Conservation (phyloP, 768 basidiomycete species). For the Leccinum longicurvipes region DNA sequence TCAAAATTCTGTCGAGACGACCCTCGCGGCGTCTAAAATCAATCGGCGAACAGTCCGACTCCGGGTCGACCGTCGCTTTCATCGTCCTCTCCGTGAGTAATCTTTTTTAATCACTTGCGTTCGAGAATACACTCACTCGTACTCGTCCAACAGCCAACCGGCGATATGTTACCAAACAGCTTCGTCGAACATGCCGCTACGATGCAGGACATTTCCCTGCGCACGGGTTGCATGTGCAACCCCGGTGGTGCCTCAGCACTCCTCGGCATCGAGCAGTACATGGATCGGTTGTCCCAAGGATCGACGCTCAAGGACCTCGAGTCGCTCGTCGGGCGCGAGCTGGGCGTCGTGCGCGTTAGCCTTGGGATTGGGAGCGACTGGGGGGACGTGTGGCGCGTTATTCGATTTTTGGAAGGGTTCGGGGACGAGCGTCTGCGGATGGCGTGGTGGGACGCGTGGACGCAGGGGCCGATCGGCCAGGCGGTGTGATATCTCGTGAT, state of each 20-base stretch:
- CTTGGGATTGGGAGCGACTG: slow-evolving; percentile 79
- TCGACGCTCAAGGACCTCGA: slow-evolving; percentile 64
- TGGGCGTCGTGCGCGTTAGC: slow-evolving; percentile 74
- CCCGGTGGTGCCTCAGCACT: slow-evolving; percentile 77
- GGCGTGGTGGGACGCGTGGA: slow-evolving; percentile 41
- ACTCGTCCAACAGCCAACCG: slow-evolving; percentile 46
- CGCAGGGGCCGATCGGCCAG: slow-evolving; percentile 31
- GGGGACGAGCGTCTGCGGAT: slow-evolving; percentile 37
- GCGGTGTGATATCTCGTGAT: slow-evolving; percentile 27
- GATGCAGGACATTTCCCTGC: slow-evolving; percentile 62
- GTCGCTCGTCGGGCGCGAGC: slow-evolving; percentile 55
- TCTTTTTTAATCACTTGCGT: background rate
- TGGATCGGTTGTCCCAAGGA: slow-evolving; percentile 57
- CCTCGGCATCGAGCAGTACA: slow-evolving; percentile 61
- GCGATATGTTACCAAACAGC: slow-evolving; percentile 65
- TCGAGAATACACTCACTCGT: slow-evolving; percentile 3
- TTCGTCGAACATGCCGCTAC: slow-evolving; percentile 73
- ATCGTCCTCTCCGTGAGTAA: slow-evolving; percentile 59
- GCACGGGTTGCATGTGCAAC: slow-evolving; percentile 88
- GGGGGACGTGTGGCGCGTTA: slow-evolving; percentile 63
- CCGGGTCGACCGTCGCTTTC: slow-evolving; percentile 60
- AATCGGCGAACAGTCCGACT: slow-evolving; percentile 64
- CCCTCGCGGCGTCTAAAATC: slow-evolving; percentile 52
- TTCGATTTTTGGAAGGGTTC: slow-evolving; percentile 47
- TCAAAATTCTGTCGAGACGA: slow-evolving; percentile 63